Base-by-base conservation (phyloP, 331 rosid genomes). In the Arachis monticola region DNA sequence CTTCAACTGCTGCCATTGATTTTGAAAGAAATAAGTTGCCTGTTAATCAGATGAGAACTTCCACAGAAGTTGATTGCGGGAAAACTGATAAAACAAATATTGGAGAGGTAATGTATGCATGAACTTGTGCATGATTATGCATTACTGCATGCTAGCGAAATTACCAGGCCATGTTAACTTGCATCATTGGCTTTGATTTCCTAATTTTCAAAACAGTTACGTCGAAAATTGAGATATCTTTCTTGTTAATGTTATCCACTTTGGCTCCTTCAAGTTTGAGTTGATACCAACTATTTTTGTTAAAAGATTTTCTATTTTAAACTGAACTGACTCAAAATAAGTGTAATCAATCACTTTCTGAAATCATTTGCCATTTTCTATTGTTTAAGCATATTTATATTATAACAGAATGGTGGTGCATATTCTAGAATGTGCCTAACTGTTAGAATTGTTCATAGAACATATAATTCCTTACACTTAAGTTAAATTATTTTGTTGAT, bases 81-180 rank as follows among this genome's bases (percentile, higher is more conserved):
- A 76, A 63, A 77, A 73, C 6, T 14, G 78, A 79, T 13, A 38
- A 44, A 67, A 71, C 44, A 59, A 73, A 66, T 70, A 30, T 71
- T 42, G 27, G 70, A 27, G 76, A 82, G 84, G 88, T 87, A 59
- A 30, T 32, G 45, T 77, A 6, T 64, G 68, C 22, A 10, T 32
- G 13, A 6, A 30, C 30, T 6, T 45, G 5, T 35, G 8, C 0
- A 0, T 61, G 66, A 31, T 32, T 44, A 8, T 44, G 44, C 46
- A 61, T 61, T 61, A 10, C 51, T 7, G 6, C 13, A 22, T 31
- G 3, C 68, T 17, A 8, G 45, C 17, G 46, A 75, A 64, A 22
- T 41, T 22, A 46, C 42, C 4, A 22, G 58, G 31, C 17, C 22
- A 78, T 70, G 7, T 6, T 38, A 60, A 9, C 27, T 8, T 48